Base-by-base conservation (phyloP, 1,139 yeast species). In the Torulaspora globosa region DNA sequence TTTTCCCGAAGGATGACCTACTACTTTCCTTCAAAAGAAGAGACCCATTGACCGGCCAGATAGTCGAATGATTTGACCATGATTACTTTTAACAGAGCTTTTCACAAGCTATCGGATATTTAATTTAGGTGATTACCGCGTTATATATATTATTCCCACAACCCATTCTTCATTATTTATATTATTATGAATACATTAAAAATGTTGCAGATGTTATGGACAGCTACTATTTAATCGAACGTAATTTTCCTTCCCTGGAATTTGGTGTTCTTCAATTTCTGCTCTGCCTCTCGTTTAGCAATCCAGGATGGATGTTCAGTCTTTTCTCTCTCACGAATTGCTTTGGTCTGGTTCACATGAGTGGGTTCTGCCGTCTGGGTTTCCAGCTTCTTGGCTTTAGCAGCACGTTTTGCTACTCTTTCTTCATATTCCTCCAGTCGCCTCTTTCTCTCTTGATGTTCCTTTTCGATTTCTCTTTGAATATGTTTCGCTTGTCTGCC, bases 1-100 rank as follows among this genome's bases (percentile, higher is more conserved):
- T 92, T 64, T 92, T 92, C 85, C 98, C 98, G 29, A 82, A 87
- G 67, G 98, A 92, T 70, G 96, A 90, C 66, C 80, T 95, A 65
- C 79, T 87, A 58, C 71, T 92, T 67, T 74, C 81, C 60, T 90
- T 90, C 75, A 74, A 76, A 47, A 70, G 63, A 57, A 79, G 90
- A 70, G 83, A 83, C 48, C 73, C 73, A 51, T 49, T 66, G 32
- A 59, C 67, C 29, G 69, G 69, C 41, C 52, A 63, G 54, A 48
- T 58, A 28, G 44, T 43, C 29, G 60, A 59, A 46, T 59, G 34
- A 46, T 11, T 16, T 28, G 16, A 16, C 32, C 21, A 32, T 9
- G 14, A 27, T 33, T 31, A 26, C n/a, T 29, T 21, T 14, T 23
- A 12, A 26, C 15, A 15, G n/a, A 16, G 27, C 18, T 29, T 15